Base-by-base conservation (phyloP, 371 early-diverging fungal species). In the Choanephora cucurbitarum region DNA sequence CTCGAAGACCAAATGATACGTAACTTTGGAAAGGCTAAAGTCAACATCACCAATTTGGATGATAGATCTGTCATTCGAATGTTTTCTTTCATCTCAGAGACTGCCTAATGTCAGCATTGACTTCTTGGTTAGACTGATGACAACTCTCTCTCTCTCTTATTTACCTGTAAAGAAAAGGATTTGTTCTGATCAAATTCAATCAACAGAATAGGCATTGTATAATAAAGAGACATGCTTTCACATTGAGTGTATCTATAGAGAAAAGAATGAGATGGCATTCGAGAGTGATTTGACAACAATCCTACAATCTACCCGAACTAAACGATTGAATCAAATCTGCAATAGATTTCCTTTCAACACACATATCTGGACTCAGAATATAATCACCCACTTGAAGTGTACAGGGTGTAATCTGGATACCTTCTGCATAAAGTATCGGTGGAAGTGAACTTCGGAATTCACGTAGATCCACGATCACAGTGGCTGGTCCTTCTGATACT, bases 351-450 rank as follows among this genome's bases (percentile, higher is more conserved):
- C 99, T 80, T 70, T 99, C 99, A 1, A 99, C 91, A 50, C 92
- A 94, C 43, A 94, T 86, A 5, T 81, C 75, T 23, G 94, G 91
- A 32, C 89, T 88, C 32, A 99, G 67, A 14, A 99, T 81, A 68
- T 98, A 99, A 71, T 99, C 99, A 31, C 99, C 99, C 0, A 98
- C 87, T 63, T 88, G 84, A 13, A 99, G 73, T 0, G 97, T 97
- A 59, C 86, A 87, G 2, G 98, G 92, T 14, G 81, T 66, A 3
- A 99, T 69, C 15, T 81, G 69, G 62, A 96, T 79, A 4, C 91
- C 88, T 37, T 85, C 82, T 28, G 86, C 83, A 60, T 96, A 94
- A 2, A 99, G 73, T 21, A 93, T 83, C 10, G 91, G 87, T 2
- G 99, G 99, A 23, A 99, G 66, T 3, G 93, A 84, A 22, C 95